Base-by-base conservation (phyloP, 208 protist species). In the Trypanosoma mega region DNA sequence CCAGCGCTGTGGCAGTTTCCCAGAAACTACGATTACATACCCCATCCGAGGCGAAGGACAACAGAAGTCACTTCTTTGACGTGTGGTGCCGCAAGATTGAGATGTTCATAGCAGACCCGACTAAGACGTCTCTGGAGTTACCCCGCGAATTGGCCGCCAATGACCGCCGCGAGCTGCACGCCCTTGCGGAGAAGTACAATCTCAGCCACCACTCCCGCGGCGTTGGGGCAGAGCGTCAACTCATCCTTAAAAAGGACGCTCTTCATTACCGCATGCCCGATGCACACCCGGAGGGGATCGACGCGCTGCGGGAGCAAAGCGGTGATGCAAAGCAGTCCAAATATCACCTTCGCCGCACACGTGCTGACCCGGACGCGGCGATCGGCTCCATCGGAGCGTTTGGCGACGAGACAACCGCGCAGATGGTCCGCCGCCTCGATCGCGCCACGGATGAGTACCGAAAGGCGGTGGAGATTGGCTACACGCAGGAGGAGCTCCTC, bases 381-480 rank as follows among this genome's bases (percentile, higher is more conserved):
- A 41, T 63, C 2, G 85, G 88, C 6, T 74, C 74, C 11, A 73
- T 92, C 23, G 84, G 82, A 46, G 80, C 72, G 39, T 94, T 92
- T 70, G 86, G 60, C 12, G 85, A 92, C 68, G 88, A 92, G 54
- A 76, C 80, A 20, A 83, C 77, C 8, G 61, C 72, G 36, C 44
- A 68, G 6, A 84, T 84, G 66, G 72, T 90, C 16, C 63, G 52
- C 57, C 78, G 84, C 12, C 76, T 91, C 12, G 64, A 74, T n/a
- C 64, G 76, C n/a, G 78, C 78, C 27, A 92, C 84, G 5, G 80
- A 94, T 31, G 82, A 88, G 71, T 94, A 90, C 63, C 88, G 84
- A 24, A 72, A 77, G 58, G 88, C 88, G 11, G 80, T 74, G n/a
- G 68, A 85, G 27, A 76, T 92, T 52, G 88, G 88, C 50, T 90